Percentiles rank a stretch among this genome's conserved stretches.
These are phyloP conservation scores for Lavandula angustifolia DNA, from an alignment of 257 asterid species.

Conservation along the genomic window DNA sequence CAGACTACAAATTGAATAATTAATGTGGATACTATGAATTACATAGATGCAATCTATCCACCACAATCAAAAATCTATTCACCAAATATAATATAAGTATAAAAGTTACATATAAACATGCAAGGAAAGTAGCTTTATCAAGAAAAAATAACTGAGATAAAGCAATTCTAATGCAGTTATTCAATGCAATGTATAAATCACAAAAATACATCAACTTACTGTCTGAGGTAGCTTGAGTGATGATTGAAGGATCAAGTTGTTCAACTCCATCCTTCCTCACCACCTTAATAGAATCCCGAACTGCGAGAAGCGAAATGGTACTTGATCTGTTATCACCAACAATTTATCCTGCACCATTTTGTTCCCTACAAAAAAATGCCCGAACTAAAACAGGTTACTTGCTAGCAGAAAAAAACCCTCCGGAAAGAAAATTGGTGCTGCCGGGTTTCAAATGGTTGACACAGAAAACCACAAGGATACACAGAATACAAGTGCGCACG, in stretches of 20 bases:
- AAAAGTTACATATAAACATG: neutral
- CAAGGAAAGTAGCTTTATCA: conserved; percentile 12
- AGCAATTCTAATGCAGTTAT: neutral
- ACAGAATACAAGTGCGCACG: no score
- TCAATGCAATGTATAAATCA: neutral
- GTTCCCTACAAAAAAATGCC: conserved; percentile 36
- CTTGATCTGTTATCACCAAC: conserved; percentile 65
- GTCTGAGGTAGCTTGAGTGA: conserved; percentile 68
- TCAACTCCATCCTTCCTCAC: conserved; percentile 55
- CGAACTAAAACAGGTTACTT: neutral
- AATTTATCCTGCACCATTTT: conserved; percentile 49
- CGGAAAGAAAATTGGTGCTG: neutral
- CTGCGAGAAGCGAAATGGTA: conserved; percentile 44
- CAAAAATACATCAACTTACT: conserved; percentile 40
- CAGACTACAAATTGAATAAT: neutral
- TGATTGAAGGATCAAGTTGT: conserved; percentile 55
- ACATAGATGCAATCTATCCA: neutral
- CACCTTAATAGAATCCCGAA: conserved; percentile 56
- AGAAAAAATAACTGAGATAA: neutral
- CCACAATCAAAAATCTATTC: neutral
- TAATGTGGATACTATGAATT: neutral
- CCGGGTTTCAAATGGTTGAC: neutral
- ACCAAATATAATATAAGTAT: neutral
- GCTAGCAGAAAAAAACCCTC: conserved; percentile 22
- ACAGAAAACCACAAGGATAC: neutral